Percentiles rank a stretch among this genome's conserved stretches.
phyloP scores from a whole-genome alignment of 441 rosid species.

The Erysimum cheiri region DNA sequence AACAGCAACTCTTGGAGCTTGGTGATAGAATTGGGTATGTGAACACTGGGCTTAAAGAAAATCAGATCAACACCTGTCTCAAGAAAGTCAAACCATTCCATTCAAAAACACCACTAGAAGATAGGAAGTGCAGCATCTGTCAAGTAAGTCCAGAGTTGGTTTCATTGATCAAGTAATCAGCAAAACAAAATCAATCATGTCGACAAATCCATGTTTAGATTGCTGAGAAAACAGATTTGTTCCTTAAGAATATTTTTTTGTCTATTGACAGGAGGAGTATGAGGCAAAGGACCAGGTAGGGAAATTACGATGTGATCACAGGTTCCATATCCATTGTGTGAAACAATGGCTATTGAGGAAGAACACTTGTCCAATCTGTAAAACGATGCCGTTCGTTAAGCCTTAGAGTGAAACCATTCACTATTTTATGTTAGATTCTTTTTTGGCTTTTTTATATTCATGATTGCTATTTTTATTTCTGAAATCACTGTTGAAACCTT shows the following conservation, averaged over 20 bases:
- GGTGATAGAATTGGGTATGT: constrained; percentile 92
- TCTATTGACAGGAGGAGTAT: constrained; percentile 71
- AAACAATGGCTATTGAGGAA: constrained; percentile 91
- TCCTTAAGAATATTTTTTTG: not conserved
- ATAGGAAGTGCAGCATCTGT: constrained; percentile 82
- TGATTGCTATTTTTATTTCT: constrained; percentile 31
- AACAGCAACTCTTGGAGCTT: constrained; percentile 93
- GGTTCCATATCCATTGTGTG: constrained; percentile 77
- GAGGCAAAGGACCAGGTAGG: constrained; percentile 72
- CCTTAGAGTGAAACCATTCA: constrained; percentile 33
- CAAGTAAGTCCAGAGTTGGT: constrained; percentile 58
- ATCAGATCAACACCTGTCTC: constrained; percentile 71
- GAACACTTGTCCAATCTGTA: constrained; percentile 85
- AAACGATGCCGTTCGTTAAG: constrained; percentile 31
- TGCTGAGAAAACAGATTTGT: not conserved
- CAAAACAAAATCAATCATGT: not conserved
- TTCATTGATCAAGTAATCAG: not conserved
- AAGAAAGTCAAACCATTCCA: constrained; percentile 57
- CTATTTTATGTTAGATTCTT: constrained; percentile 34
- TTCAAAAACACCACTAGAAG: constrained; percentile 42
- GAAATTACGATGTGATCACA: constrained; percentile 74
- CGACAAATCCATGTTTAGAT: not conserved
- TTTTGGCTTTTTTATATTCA: constrained; percentile 8
- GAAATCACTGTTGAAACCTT: constrained; percentile 5
- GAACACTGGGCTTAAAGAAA: constrained; percentile 76